Conservation (phyloP, 2,329 filamentous ascomycete species). For the Aspergillus eucalypticola region DNA sequence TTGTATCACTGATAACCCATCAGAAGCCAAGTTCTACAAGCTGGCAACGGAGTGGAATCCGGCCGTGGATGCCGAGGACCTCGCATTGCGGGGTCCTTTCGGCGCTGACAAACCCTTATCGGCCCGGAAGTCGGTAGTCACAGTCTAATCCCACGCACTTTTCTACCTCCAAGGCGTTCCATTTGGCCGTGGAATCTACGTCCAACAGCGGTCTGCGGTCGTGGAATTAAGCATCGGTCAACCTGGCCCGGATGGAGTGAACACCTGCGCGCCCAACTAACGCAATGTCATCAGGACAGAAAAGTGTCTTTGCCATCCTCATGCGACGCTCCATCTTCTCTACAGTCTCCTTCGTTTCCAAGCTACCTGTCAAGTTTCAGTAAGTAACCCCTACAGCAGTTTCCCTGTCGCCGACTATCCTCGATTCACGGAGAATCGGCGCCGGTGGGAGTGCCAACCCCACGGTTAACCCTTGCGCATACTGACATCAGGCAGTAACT, state of each 20-base stretch:
- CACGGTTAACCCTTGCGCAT: not conserved
- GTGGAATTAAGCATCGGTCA: slow-evolving; percentile 14
- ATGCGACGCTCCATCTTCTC: not conserved
- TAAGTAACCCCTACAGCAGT: not conserved
- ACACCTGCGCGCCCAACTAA: not conserved
- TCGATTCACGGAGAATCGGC: not conserved
- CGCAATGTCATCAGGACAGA: not conserved
- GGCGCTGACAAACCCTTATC: slow-evolving; percentile 14
- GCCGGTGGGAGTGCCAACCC: not conserved
- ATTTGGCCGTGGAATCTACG: not conserved
- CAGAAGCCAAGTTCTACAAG: not conserved
- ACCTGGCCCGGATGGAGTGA: not conserved
- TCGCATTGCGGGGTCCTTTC: slow-evolving; percentile 17
- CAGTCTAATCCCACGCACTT: slow-evolving; percentile 15
- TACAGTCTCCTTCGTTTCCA: not conserved
- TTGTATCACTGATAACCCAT: too few relatives aligned
- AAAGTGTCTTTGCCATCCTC: not conserved
- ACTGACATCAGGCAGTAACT: not conserved
- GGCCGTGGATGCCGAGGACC: not conserved
- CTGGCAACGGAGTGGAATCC: not conserved
- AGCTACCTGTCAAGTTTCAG: not conserved
- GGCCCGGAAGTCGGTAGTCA: slow-evolving; percentile 23
- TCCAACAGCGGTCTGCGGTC: not conserved
- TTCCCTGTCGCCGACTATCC: not conserved
- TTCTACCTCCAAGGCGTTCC: not conserved